These are phyloP conservation scores for Mycena chlorophos DNA, from an alignment of 768 basidiomycete genomes.

Conservation along the genomic window DNA sequence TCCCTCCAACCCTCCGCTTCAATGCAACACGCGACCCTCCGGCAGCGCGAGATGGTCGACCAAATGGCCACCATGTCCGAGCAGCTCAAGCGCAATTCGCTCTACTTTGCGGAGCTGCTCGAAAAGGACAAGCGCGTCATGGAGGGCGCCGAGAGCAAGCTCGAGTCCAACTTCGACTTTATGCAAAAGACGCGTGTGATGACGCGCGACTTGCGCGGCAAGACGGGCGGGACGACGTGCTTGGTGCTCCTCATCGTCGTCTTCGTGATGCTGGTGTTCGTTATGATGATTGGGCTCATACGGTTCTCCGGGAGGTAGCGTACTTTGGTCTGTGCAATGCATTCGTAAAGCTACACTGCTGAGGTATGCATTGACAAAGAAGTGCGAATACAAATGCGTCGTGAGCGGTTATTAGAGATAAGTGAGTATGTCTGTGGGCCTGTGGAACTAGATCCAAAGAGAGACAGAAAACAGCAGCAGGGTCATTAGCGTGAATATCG, in stretches of 20 bases:
- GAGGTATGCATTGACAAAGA: too few relatives aligned
- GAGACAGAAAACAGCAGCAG: too few relatives aligned
- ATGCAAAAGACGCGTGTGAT: slow-evolving; percentile 68
- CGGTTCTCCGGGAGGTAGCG: slow-evolving; percentile 40
- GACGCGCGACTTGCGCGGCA: slow-evolving; percentile 60
- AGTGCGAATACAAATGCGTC: too few relatives aligned
- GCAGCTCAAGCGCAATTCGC: slow-evolving; percentile 81
- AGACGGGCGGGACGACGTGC: slow-evolving; percentile 73
- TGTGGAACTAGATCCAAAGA: too few relatives aligned
- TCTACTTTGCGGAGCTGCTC: slow-evolving; percentile 73
- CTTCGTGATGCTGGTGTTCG: slow-evolving; percentile 66
- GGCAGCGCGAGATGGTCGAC: slow-evolving; percentile 73
- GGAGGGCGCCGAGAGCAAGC: slow-evolving; percentile 62
- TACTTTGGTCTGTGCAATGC: too few relatives aligned
- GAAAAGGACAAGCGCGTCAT: slow-evolving; percentile 75
- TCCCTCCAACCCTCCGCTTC: slow-evolving; percentile 37
- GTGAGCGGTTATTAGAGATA: too few relatives aligned
- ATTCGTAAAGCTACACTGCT: too few relatives aligned
- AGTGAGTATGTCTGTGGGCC: too few relatives aligned
- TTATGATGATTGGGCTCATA: slow-evolving; percentile 73
- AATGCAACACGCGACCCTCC: slow-evolving; percentile 57
- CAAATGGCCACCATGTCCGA: slow-evolving; percentile 85
- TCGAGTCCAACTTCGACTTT: slow-evolving; percentile 69
- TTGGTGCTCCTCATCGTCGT: slow-evolving; percentile 63
- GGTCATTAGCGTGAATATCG: too few relatives aligned